Conservation (phyloP, 2,329 filamentous ascomycete species). For the Fusarium sororula region DNA sequence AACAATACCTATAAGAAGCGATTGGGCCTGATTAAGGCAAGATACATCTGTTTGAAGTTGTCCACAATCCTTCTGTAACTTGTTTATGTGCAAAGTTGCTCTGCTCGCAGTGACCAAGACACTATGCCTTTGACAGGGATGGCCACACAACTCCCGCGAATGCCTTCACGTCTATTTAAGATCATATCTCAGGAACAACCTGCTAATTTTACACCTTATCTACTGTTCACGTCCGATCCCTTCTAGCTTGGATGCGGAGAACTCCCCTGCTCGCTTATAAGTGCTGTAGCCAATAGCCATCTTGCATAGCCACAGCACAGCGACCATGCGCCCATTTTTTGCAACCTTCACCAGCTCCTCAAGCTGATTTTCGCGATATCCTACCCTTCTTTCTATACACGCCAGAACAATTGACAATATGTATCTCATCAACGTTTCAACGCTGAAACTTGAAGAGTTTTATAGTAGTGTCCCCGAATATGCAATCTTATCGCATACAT, state of each 20-base stretch:
- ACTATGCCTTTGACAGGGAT: accelerated
- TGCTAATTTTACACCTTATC: neutral
- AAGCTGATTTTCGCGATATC: neutral
- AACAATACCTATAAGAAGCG: neutral
- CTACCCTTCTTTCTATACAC: accelerated
- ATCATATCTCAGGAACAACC: neutral
- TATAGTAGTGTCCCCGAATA: constrained; percentile 20
- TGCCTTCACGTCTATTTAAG: neutral
- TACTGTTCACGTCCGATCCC: neutral
- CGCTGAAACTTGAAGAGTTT: constrained; percentile 21
- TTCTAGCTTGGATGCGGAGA: neutral
- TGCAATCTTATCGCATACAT: constrained; percentile 35
- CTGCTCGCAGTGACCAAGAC: neutral
- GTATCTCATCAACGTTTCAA: constrained; percentile 32
- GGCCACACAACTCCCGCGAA: neutral
- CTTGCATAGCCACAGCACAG: neutral
- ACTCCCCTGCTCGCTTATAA: neutral
- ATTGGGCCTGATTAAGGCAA: neutral
- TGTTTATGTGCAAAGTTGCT: neutral
- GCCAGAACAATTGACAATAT: neutral
- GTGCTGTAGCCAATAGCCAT: neutral
- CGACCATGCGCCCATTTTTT: neutral
- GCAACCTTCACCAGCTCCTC: neutral
- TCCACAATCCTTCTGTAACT: accelerated
- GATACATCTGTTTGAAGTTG: neutral